Evolutionary conservation across 495 filamentous ascomycete genomes (phyloP).

Genomic region (Penicillium canariense): DNA sequence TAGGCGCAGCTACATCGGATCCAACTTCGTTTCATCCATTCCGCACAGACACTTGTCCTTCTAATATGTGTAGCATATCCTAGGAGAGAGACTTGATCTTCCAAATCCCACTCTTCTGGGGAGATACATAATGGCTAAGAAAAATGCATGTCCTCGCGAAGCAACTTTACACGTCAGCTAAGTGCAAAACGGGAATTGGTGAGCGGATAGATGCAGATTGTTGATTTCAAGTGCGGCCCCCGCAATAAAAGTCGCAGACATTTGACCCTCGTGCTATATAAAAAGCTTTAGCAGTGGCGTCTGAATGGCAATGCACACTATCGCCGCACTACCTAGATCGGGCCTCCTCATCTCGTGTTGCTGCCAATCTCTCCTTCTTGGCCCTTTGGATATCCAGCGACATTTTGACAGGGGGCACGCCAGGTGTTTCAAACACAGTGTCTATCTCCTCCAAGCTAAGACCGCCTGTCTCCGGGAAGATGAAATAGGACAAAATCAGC

Average conservation of each 20-base stretch:
- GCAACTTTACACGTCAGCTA: background rate
- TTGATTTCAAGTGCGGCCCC: background rate
- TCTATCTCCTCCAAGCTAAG: constrained; percentile 45
- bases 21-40: constrained; percentile 28
- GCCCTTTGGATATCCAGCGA: constrained; percentile 42
- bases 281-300: no score
- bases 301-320: background rate
- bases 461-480: constrained; percentile 41
- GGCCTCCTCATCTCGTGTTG: constrained; percentile 20
- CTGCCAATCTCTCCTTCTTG: constrained; percentile 32
- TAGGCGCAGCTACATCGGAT: constrained; percentile 20
- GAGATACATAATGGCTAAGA: background rate
- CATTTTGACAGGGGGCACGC: constrained; percentile 45
- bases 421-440: constrained; percentile 44
- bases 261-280: no score
- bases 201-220: constrained; percentile 8
- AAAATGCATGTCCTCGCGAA: background rate
- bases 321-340: background rate
- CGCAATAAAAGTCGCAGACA: background rate
- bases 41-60: constrained; percentile 9
- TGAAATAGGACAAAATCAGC: constrained; percentile 37
- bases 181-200: background rate
- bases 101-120: background rate
- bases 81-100: background rate
- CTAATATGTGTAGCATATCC: background rate